phyloP scores from a whole-genome alignment of 495 filamentous ascomycete species.

The Tetracladium marchalianum region DNA sequence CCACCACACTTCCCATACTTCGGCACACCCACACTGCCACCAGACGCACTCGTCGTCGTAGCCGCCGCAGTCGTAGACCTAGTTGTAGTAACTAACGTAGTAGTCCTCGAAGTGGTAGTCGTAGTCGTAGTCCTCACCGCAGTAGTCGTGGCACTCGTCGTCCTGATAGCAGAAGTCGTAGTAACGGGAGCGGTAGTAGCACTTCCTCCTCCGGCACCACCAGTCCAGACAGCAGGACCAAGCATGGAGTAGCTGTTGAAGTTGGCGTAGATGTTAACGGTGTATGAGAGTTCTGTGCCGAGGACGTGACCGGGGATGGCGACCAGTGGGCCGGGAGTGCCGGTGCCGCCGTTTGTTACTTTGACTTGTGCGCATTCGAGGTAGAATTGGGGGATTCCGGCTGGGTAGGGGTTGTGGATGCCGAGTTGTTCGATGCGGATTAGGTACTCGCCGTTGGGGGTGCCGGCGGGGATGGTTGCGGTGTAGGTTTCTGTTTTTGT shows the following conservation, averaged over 20 bases:
- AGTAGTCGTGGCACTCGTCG: neutral
- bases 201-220: neutral
- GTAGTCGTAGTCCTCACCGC: no score
- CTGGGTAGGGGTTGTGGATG: conserved; percentile 46
- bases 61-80: no score
- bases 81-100: no score
- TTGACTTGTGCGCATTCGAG: conserved; percentile 50
- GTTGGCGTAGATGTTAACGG: conserved; percentile 40
- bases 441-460: conserved; percentile 50
- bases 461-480: conserved; percentile 42
- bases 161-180: neutral
- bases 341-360: conserved; percentile 42
- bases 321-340: conserved; percentile 32
- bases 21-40: no score
- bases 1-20: no score
- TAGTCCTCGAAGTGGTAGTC: no score
- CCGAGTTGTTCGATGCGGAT: conserved; percentile 52
- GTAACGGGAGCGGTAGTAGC: neutral
- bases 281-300: conserved; percentile 43
- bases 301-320: conserved; percentile 46
- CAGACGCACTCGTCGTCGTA: no score
- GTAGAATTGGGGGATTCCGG: conserved; percentile 39
- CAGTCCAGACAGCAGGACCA: conserved; percentile 32
- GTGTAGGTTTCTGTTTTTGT: conserved; percentile 30
- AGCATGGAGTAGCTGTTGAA: conserved; percentile 40